Base-by-base conservation (phyloP, 2,329 filamentous ascomycete species). In the Penicillium sp. region DNA sequence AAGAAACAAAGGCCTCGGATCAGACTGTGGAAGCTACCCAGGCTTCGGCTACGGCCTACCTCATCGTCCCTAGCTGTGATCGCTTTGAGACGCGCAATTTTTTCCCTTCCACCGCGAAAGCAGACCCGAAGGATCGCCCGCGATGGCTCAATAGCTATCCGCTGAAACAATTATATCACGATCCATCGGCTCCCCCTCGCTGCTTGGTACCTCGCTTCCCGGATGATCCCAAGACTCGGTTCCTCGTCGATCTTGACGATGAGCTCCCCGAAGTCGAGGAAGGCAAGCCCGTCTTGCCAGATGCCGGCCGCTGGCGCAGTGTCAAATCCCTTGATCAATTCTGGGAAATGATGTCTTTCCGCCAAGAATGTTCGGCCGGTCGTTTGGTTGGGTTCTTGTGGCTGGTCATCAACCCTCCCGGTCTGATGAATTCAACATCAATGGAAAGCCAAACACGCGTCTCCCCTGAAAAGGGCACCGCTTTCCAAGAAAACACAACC, bases 321-420 rank as follows among this genome's bases (percentile, higher is more conserved):
- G 86, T 97, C 22, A 87, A 83, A 69, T 89, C 86, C 0, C 77
- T 99, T 39, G 90, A 92, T n/a, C 87, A 92, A 63, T 99, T 99
- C 68, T 99, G 94, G 94, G 94, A 99, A 58, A 89, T 96, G 83
- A 97, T 99, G 93, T 88, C 92, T 0, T 97, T 90, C 69, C 83
- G 94, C 53, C 94, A 97, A 71, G 94, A 99, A 69, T 99, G 94
- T 68, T 96, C 92, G 0, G 91, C 92, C 32, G 95, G 94, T 0
- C 83, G 92, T 16, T 81, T 96, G 67, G 95, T 96, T 0, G 95
- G 95, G 0, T 99, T 99, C 63, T 81, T 97, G 24, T 99, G 95
- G 93, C 77, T 97, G 24, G 87, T 97, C 0, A 89, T 97, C 44
- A 82, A 80, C 61, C 88, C 91, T 32, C 81, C 85, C 0, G 72